A percentile compares a stretch with the other conserved stretches of the same genome.
phyloP scores from a whole-genome alignment of 495 filamentous ascomycete genomes.

The Apiosordaria backusii region DNA sequence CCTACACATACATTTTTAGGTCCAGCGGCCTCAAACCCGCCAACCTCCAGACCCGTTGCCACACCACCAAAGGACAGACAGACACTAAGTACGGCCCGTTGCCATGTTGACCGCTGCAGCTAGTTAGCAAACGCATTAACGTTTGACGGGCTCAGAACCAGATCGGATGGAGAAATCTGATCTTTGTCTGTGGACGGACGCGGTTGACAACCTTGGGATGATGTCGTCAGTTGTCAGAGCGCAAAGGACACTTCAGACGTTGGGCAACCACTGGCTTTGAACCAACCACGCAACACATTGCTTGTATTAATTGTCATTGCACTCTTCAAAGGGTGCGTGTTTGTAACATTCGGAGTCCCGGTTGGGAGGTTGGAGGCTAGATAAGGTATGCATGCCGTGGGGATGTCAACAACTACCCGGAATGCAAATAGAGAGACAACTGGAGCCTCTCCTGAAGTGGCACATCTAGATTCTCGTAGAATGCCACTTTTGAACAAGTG shows the following conservation, averaged over 20 bases:
- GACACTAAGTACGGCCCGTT: no score
- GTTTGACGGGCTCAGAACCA: background rate
- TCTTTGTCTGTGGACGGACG: background rate
- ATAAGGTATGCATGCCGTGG: no score
- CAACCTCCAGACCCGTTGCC: background rate
- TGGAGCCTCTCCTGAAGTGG: background rate
- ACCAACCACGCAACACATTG: no score
- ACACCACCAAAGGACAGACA: no score
- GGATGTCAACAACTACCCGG: background rate
- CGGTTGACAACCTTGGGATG: no score
- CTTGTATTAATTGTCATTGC: no score
- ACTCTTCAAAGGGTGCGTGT: background rate
- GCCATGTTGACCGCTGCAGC: background rate
- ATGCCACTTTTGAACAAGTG: no score
- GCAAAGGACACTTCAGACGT: background rate
- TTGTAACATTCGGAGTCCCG: background rate
- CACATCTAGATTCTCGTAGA: background rate
- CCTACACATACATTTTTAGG: background rate
- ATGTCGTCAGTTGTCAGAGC: background rate
- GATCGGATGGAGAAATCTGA: background rate
- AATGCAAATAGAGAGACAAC: background rate
- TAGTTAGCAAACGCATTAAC: background rate
- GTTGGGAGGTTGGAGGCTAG: no score
- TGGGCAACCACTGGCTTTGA: no score
- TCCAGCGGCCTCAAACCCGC: background rate